phyloP scores from a whole-genome alignment of 345 rosid species.

The Lagerstroemia speciosa region DNA sequence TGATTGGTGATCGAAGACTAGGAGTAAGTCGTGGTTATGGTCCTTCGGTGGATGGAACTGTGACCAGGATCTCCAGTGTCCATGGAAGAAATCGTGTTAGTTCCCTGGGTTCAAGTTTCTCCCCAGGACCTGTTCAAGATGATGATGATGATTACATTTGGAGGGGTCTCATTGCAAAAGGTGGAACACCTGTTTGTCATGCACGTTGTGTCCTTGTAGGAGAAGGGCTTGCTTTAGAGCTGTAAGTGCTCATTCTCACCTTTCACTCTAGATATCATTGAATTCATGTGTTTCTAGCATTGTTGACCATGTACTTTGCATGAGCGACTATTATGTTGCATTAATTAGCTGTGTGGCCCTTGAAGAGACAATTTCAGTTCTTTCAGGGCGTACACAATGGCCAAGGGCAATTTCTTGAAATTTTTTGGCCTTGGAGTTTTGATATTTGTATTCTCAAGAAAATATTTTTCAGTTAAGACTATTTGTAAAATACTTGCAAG shows the following conservation, averaged over 20 bases:
- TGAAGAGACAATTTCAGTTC: not conserved
- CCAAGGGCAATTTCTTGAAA: too few species aligned
- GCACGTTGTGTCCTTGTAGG: slow-evolving; percentile 66
- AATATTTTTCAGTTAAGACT: not conserved
- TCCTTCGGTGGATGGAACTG: slow-evolving; percentile 31
- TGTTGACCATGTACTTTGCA: not conserved
- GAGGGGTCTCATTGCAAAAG: slow-evolving; percentile 73
- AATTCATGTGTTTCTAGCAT: not conserved
- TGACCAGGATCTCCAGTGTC: slow-evolving; percentile 22
- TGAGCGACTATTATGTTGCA: not conserved
- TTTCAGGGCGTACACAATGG: too few species aligned
- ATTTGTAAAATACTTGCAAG: not conserved
- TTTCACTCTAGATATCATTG: not conserved
- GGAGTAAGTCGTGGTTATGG: slow-evolving; percentile 41
- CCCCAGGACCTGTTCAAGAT: slow-evolving; percentile 23
- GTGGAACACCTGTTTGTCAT: slow-evolving; percentile 68
- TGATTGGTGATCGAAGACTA: slow-evolving; percentile 42
- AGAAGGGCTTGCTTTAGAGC: slow-evolving; percentile 41
- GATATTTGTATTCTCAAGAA: not conserved
- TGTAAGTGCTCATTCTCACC: slow-evolving; percentile 28
- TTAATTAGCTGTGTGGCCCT: not conserved
- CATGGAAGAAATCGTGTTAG: slow-evolving; percentile 35
- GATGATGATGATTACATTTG: slow-evolving; percentile 53
- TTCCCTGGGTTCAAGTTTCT: slow-evolving; percentile 28
- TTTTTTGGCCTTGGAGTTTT: too few species aligned